Evolutionary conservation across 148 eudicot genomes (phyloP), one percentile per base, ranked within the genome.

Genomic region (Spergularia marina): DNA sequence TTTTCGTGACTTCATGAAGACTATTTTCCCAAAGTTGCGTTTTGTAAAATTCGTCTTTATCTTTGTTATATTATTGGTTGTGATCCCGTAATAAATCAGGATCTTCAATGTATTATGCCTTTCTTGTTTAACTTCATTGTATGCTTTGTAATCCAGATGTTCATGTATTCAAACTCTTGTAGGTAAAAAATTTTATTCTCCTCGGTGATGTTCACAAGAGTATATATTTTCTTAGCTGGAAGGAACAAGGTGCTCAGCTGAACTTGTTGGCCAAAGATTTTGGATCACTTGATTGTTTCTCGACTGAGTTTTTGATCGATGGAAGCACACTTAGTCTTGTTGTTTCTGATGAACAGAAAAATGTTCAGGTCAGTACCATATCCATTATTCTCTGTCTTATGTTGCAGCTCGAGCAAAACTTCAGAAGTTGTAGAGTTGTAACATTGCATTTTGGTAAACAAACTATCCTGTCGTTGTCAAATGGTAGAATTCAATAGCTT

Each of bases 161-260:
- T 73, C 34, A 44, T 39, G 39, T 64, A 23, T 25, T 59, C 44
- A 14, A 53, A 44, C 65, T 77, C 34, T 75, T 85, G 79, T 86
- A 94, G 98, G 98, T 94, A 55, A 94, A 94, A 78, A 94, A 94
- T 87, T 94, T 94, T 80, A 90, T 94, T 80, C 98, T 94, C 61
- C 81, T 94, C 39, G 98, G 98, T 41, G 98, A 94, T 80, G 83
- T 92, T 73, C 98, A 94, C 87, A 91, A 89, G 82, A 94, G 98
- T 79, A 87, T 94, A 81, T 91, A 89, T 80, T 94, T 94, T 63
- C 90, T 91, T 75, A 94, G 87, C 84, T 94, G 98, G 98, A 94
- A 94, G 84, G 98, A 94, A 76, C 97, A 94, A 82, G 98, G 94
- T 64, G 78, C 97, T 83, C 98, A 94, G 79, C 91, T 94, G 57